Evolutionary conservation across 2,329 filamentous ascomycete species (phyloP), one percentile per base, ranked within the genome.

Genomic region (Sporothrix dimorphospora): DNA sequence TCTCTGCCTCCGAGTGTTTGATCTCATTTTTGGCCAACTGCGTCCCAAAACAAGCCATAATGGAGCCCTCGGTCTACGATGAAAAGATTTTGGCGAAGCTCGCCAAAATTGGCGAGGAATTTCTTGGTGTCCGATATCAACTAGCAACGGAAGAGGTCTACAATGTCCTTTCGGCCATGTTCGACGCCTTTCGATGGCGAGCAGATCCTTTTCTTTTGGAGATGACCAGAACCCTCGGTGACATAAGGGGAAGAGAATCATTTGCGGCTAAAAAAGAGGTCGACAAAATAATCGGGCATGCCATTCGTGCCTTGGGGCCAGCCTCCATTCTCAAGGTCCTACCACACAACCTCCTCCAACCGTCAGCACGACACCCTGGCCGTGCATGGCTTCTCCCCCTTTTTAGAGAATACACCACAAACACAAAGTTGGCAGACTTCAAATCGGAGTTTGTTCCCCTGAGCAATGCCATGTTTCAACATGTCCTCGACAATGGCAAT

Each of bases 241-340:
- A 97, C 74, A 87, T 99, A 70, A 91, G 96, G 73, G 89, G 91
- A 73, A 97, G 94, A 77, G 91, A 96, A 30, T 92, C 94, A 0
- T 99, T 99, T 81, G 87, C 91, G 72, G 94, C 94, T 70, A 99
- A 98, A 84, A 97, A 97, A 81, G 92, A 98, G 79, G 95, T 95
- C 1, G 96, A 99, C 77, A 90, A 92, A 71, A 92, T 99, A 11
- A 89, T 99, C 66, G 93, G 94, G 19, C 92, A 92, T 78, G 96
- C 95, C 5, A 90, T 98, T 74, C 89, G 90, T 75, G 94, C 94
- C 9, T 96, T 98, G 90, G 96, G 96, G 0, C 94, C 96, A 0
- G 92, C 94, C 75, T 89, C 90, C 4, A 92, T 98, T 0, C 87
- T 99, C 40, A 86, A 89, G 0, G 90, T 97, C 27, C 86, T 99